Percentiles rank a stretch among this genome's conserved stretches.
These are phyloP conservation scores for Allomyces arbusculus DNA, from an alignment of 192 early-diverging fungal species.

Conservation along the genomic window DNA sequence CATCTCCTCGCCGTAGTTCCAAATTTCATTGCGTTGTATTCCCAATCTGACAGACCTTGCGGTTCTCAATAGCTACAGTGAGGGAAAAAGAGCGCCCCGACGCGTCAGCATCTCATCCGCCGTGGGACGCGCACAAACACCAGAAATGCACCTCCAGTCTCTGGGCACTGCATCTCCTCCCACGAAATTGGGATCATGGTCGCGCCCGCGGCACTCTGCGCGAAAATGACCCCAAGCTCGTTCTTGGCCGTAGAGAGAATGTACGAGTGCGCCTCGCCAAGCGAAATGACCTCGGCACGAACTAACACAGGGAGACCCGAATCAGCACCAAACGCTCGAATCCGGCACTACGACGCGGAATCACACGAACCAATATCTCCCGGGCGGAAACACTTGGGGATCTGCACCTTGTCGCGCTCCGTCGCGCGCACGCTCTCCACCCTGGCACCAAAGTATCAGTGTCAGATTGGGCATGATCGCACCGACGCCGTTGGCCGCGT, in stretches of 20 bases:
- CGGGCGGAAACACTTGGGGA: slow-evolving; percentile 73
- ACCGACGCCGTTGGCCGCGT: not conserved
- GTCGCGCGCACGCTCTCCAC: slow-evolving; percentile 87
- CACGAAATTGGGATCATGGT: slow-evolving; percentile 88
- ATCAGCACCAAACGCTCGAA: too few species aligned
- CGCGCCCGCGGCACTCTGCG: slow-evolving; percentile 41
- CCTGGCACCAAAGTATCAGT: slow-evolving; percentile 5
- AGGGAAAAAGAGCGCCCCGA: too few species aligned
- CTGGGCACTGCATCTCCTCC: slow-evolving; percentile 96
- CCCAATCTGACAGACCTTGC: slow-evolving; percentile 29
- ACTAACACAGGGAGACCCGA: slow-evolving; percentile 8
- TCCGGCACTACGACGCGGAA: too few species aligned
- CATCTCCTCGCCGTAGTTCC: too few species aligned
- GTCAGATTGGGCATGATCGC: not conserved
- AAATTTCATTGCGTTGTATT: too few species aligned
- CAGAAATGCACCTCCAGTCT: slow-evolving; percentile 28
- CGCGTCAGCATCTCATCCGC: not conserved
- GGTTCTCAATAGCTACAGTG: slow-evolving; percentile 39
- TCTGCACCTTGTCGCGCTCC: slow-evolving; percentile 83
- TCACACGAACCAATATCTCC: slow-evolving; percentile 49
- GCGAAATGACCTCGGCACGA: slow-evolving; percentile 60
- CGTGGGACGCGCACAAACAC: not conserved
- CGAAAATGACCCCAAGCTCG: slow-evolving; percentile 84
- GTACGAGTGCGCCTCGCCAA: slow-evolving; percentile 81
- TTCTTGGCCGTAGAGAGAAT: slow-evolving; percentile 81